Evolutionary conservation across 2,329 filamentous ascomycete species (phyloP), one percentile per base, ranked within the genome.

Genomic region (Ceratocystis cubensis): DNA sequence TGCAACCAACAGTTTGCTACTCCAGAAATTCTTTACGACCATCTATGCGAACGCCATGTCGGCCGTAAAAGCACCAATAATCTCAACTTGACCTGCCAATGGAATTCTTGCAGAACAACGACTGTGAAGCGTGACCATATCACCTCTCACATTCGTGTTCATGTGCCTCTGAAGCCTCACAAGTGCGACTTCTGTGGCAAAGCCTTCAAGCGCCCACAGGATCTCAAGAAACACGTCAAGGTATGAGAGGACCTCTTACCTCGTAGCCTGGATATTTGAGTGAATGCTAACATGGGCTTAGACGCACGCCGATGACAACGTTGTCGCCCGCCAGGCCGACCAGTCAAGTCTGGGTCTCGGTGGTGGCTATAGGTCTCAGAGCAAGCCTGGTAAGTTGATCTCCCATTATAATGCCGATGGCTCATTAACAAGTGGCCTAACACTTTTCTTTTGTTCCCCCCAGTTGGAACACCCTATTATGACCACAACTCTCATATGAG

Each of bases 41-140:
- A 99, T 77, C 92, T 99, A 71, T 97, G 94, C 78, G 94, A 97
- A 76, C 90, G 91, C 74, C 94, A 99, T 81, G 92, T 99, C 75
- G 94, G 94, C 70, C 91, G 94, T 78, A 99, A 99, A 82, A 96
- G 90, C 80, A 99, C 94, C 74, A 97, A 97, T 81, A 99, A 99
- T 78, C 82, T 99, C 73, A 97, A 94, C 77, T 78, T 99, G 75
- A 96, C 91, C 65, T 99, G 94, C 78, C 90, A 95, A 75, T 99
- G 94, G 94, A 94, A 92, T 72, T 88, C 88, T 70, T 99, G 94
- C 80, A 87, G 91, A 70, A 97, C 93, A 25, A 96, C 92, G 61
- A 97, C 93, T 1, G 93, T 97, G 75, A 97, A 99, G 83, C 91
- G 94, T 73, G 94, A 97, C 73, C 94, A 99, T 79, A 99, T 99